Evolutionary conservation across 2,329 filamentous ascomycete species (phyloP), one percentile per base, ranked within the genome.

Genomic region (Sporothrix brunneoviolacea): DNA sequence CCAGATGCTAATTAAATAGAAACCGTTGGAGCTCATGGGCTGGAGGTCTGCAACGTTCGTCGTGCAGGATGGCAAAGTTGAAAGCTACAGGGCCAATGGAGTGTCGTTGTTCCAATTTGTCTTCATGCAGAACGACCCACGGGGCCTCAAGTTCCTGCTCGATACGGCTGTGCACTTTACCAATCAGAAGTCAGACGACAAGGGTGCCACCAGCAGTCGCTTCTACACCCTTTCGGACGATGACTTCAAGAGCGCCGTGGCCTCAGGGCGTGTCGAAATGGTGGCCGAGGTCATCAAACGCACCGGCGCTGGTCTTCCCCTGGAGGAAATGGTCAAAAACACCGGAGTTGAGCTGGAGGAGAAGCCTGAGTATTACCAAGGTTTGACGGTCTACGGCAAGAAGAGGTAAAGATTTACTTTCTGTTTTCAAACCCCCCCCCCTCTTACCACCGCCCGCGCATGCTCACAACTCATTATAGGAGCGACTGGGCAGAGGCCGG

Each of bases 291-390:
- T 87, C 50, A 87, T 91, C 62, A 79, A 75, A 60, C 69, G 70
- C 7, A 80, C 78, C 7, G 87, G 86, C 1, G 80, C 79, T 4
- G 85, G 85, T 1, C 76, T 91, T 53, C 84, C 86, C 0, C 67
- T 91, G 0, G 77, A 85, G 42, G 69, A 79, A 16, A 67, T 93
- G 6, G 76, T 86, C 38, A 77, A 83, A 65, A 77, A 77, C 51
- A 83, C 75, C 50, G 85, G 85, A 3, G 65, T 84, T 1, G 75
- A 84, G 58, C 64, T 83, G 43, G 72, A 79, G 48, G 70, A 79
- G 56, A 86, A 84, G 63, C 80, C 86, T 1, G 76, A 76, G 16
- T 87, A 80, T 63, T 94, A 94, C 61, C 84, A 87, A 64, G 88
- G 88, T 0, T 65, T 91, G 27, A 83, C 80, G 1, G 83, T 94